Evolutionary conservation across 176 grass and related monocot genomes (phyloP), one percentile per base, ranked within the genome.

Genomic region (Carex myosuroides): DNA sequence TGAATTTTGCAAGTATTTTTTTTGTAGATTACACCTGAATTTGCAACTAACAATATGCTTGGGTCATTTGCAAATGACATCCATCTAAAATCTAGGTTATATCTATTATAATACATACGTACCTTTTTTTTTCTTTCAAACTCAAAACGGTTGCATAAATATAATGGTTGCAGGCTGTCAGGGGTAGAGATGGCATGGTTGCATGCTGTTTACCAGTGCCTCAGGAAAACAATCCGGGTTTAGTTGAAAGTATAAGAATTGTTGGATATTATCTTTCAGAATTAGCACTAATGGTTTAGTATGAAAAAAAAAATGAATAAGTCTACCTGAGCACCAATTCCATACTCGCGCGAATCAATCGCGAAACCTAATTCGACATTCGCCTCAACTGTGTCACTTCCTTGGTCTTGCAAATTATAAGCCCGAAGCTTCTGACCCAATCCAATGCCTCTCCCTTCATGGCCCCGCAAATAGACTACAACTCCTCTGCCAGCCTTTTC

Each of bases 401-500:
- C 95, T 21, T 91, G 18, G 54, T 98, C 95, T 79, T 98, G 95
- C 42, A 98, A 90, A 74, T 98, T 95, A 85, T 95, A 93, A 26
- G 96, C 93, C 26, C 85, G 88, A 65, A 98, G 89, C 78, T 98
- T 98, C 64, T 90, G 91, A 20, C 96, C 96, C 20, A 95, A 86
- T 6, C 96, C 96, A 20, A 98, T 98, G 82, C 96, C 92, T 70
- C 96, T 88, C 10, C 96, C 96, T 64, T 98, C 96, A n/a, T 98
- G 96, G 9, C 93, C 96, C 1, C 96, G 93, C 35, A 98, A 85
- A 79, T 95, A 98, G 18, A 98, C 93, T 9, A 98, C 64, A 81
- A 92, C 96, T 22, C 93, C 96, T 54, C 93, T 91, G 48, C 91
- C 96, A 46, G 87, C 89, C 87, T 95, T 90, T 24, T 98, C 93